Conservation (phyloP, 495 filamentous ascomycete species). For the Letharia lupina region DNA sequence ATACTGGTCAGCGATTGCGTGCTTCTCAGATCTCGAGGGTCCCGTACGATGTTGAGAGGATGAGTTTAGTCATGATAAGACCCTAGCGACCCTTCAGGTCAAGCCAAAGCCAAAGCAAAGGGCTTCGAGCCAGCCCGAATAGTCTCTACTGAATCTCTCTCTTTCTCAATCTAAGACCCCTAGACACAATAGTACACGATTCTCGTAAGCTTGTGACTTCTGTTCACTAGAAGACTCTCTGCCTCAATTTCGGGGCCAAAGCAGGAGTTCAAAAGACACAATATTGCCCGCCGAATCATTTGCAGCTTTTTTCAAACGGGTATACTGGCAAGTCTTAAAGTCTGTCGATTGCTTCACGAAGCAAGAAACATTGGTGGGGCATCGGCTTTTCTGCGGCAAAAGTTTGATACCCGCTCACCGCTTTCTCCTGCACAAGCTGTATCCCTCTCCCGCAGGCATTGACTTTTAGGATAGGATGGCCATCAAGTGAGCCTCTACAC, state of each 20-base stretch:
- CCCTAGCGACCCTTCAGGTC: not conserved
- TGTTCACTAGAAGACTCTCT: not conserved
- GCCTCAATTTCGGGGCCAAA: not conserved
- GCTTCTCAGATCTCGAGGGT: conserved; percentile 8
- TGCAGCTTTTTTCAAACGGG: not conserved
- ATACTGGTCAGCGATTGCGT: conserved; percentile 23
- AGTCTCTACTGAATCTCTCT: not conserved
- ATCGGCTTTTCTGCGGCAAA: conserved; percentile 13
- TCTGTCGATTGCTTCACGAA: no score
- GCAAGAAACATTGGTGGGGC: not conserved
- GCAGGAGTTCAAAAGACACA: not conserved
- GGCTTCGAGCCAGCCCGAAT: not conserved
- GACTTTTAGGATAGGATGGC: conserved; percentile 42
- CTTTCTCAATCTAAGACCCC: not conserved
- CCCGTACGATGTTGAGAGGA: conserved; percentile 76
- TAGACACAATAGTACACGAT: not conserved
- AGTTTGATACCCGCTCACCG: not conserved
- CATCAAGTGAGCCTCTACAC: conserved; percentile 43
- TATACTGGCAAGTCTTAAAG: not conserved
- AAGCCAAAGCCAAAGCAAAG: not conserved
- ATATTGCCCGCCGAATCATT: not conserved
- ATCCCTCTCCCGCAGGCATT: conserved; percentile 4
- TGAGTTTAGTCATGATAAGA: conserved; percentile 59
- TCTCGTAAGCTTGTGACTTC: not conserved
- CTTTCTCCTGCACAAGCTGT: not conserved